A percentile compares a stretch with the other conserved stretches of the same genome.
Evolutionary conservation across 2,329 filamentous ascomycete species (phyloP).

Genomic region (Pseudocercospora fuligena): DNA sequence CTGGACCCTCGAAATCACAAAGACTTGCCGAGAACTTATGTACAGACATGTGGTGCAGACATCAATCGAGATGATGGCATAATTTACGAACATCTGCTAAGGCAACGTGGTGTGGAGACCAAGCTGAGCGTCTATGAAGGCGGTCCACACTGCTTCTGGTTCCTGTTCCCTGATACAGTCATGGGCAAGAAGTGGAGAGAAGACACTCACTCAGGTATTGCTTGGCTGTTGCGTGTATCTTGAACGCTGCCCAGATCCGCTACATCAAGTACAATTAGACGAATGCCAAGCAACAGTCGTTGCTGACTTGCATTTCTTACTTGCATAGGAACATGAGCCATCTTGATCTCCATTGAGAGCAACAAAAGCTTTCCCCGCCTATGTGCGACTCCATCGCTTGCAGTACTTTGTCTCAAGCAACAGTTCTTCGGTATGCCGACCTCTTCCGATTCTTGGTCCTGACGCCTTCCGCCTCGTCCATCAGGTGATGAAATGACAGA

Average conservation of each 20-base stretch:
- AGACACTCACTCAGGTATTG: conserved; percentile 39
- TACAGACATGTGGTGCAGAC: conserved; percentile 27
- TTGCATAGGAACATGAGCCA: neutral
- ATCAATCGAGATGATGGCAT: conserved; percentile 26
- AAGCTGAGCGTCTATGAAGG: conserved; percentile 26
- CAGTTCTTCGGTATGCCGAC: too few relatives aligned
- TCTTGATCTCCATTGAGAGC: neutral
- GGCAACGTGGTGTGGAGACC: conserved; percentile 22
- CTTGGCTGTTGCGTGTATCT: conserved; percentile 36
- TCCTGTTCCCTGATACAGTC: conserved; percentile 35
- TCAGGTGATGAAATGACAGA: too few relatives aligned
- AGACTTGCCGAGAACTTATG: conserved; percentile 20
- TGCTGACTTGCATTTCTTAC: neutral
- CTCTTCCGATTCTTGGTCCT: too few relatives aligned
- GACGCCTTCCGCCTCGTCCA: too few relatives aligned
- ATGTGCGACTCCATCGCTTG: too few relatives aligned
- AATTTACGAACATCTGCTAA: conserved; percentile 18
- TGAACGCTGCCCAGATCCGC: neutral
- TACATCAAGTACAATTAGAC: neutral
- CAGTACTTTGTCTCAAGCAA: too few relatives aligned
- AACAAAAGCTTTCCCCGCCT: too few relatives aligned
- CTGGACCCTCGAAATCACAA: conserved; percentile 15
- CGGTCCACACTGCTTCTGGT: conserved; percentile 47
- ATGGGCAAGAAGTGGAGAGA: conserved; percentile 34
- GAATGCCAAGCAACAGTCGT: neutral